Evolutionary conservation across 2,329 filamentous ascomycete genomes (phyloP), one percentile per base, ranked within the genome.

Genomic region (Nigrospora oryzae): DNA sequence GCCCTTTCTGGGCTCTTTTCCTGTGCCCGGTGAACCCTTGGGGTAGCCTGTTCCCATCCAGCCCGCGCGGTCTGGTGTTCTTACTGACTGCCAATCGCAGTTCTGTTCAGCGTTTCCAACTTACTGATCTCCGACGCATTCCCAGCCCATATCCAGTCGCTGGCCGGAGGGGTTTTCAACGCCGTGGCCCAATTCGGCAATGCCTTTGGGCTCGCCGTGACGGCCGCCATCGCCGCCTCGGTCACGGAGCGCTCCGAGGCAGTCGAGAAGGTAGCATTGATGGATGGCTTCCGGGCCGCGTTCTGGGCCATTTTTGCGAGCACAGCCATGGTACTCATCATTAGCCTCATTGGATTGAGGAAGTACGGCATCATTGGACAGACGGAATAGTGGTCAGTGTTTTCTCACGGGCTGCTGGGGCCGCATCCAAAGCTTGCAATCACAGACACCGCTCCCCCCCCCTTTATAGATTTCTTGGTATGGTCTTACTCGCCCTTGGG

Each of bases 111-210:
- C 0, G 69, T 79, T 0, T 74, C 69, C 0, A 67, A 73, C 36
- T 64, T 81, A 2, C 64, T 80, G 4, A 73, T 81, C 3, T 70
- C 71, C 0, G 69, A 75, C 23, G 70, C 67, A 1, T 80, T 80
- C 47, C 74, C 75, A 0, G 59, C 67, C 0, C 63, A 75, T 15
- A 71, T 68, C 2, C 78, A 83, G 46, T 76, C 73, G 0, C 63
- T 83, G 1, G 79, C 76, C 0, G 78, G 78, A 0, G 77, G 72
- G 0, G 74, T 82, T 0, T 82, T 82, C 59, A 80, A 77, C 43
- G 77, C 74, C 2, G 66, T 77, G 1, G 67, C 69, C 0, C 76
- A 81, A 45, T 74, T 83, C 45, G 79, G 78, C 0, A 75, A 67
- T 15, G 68, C 70, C 0, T 62, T 80, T 1, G 75, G 74, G 0